Evolutionary conservation across 495 filamentous ascomycete genomes (phyloP).

Genomic region (Hypoxylon fuscum): DNA sequence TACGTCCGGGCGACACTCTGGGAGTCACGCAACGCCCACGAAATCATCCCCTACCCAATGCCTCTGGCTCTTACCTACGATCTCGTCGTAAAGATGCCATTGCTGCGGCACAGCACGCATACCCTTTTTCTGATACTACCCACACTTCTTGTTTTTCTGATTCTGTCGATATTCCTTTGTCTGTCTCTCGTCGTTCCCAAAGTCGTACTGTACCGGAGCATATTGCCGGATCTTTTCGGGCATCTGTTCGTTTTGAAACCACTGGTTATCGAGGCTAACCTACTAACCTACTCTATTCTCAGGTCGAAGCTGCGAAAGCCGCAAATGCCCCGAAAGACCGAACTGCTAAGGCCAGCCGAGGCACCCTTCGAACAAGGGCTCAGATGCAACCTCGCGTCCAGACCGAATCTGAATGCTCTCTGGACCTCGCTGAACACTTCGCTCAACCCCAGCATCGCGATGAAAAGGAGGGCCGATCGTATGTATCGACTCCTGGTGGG

Average conservation of each 20-base stretch:
- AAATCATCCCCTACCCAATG: neutral
- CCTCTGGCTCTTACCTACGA: neutral
- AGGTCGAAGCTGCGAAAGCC: constrained; percentile 1
- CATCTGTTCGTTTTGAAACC: constrained; percentile 7
- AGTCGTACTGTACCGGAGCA: neutral
- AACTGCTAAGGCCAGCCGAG: constrained; percentile 37
- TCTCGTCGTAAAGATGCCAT: too few species aligned
- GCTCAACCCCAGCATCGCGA: constrained; percentile 27
- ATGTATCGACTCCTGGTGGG: constrained; percentile 8
- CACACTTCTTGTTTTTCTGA: too few species aligned
- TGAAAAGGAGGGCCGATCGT: constrained; percentile 37
- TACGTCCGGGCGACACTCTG: neutral
- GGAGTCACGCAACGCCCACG: neutral
- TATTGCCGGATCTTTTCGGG: neutral
- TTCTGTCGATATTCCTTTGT: too few species aligned
- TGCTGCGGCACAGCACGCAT: too few species aligned
- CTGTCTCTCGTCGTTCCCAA: too few species aligned
- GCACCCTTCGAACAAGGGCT: constrained; percentile 41
- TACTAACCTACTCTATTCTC: constrained; percentile 3
- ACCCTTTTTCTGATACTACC: too few species aligned
- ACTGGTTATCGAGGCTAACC: neutral
- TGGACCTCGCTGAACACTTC: constrained; percentile 45
- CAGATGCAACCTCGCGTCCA: constrained; percentile 58
- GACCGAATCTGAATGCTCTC: constrained; percentile 54
- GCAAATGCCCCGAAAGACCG: constrained; percentile 39